Evolutionary conservation across 352 stramenopile species (phyloP), one percentile per base, ranked within the genome.

Genomic region (Phytopythium mirpurense): DNA sequence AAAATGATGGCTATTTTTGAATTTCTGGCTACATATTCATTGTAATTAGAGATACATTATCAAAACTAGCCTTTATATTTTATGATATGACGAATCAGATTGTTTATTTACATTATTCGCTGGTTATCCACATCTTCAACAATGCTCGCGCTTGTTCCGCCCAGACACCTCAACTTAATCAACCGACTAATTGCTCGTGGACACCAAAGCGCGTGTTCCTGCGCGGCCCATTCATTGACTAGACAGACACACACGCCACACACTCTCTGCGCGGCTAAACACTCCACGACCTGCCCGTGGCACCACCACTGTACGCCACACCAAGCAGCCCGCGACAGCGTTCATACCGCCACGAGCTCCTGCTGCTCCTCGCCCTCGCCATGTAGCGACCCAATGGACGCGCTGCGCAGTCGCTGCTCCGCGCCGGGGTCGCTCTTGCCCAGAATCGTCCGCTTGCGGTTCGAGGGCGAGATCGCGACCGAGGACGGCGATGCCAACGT

Each of bases 381-480:
- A 34, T 78, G 68, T 48, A 83, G 50, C 8, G 68, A 77, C 2
- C 68, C 64, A 19, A 83, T 63, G 2, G 72, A 81, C 5, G 66
- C 68, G 15, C 60, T 74, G 12, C 60, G 51, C 34, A 80, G 49
- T 19, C 64, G 61, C 32, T 21, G 56, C 14, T 73, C 66, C 5
- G 41, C 23, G n/a, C 65, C 35, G 11, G 31, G 44, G 40, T 59
- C 50, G 0, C 40, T 23, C 51, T 81, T 83, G 11, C 46, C 18
- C 1, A 67, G n/a, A n/a, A 61, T 29, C 38, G 76, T 43, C 15
- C 83, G 36, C 48, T 85, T 86, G 41, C 65, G 68, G 42, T 83
- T 70, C 51, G 47, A 73, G 15, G 74, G 78, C 21, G 72, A 88
- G 60, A 84, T 83, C 23, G 59, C 54, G 12, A 43, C 53, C 48